phyloP scores from a whole-genome alignment of 192 early-diverging fungal species.

The Coemansia sp. region DNA sequence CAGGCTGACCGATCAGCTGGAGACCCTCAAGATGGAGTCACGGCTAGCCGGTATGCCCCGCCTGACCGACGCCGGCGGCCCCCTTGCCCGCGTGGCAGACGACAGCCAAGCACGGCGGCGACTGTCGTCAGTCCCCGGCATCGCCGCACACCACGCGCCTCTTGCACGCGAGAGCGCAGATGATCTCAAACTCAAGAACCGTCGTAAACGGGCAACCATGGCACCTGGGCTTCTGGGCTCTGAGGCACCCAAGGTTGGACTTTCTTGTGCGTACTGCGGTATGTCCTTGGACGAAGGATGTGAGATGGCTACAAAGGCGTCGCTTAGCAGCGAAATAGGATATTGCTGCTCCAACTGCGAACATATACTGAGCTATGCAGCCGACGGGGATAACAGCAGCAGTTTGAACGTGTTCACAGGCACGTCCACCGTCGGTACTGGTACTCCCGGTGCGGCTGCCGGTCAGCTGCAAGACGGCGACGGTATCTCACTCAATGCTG shows the following conservation, averaged over 20 bases:
- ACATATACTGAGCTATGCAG: conserved; percentile 24
- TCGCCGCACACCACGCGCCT: conserved; percentile 1
- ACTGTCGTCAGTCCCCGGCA: conserved; percentile 27
- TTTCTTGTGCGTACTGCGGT: conserved; percentile 49
- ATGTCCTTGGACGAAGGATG: conserved; percentile 31
- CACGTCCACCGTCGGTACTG: background rate
- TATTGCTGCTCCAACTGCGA: conserved; percentile 56
- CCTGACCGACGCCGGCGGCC: background rate
- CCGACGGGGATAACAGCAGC: conserved; percentile 8
- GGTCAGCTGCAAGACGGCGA: conserved; percentile 14
- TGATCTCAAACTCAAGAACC: conserved; percentile 9
- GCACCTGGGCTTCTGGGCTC: conserved; percentile 24
- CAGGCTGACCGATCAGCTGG: conserved; percentile 48
- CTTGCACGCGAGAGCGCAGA: conserved; percentile 7
- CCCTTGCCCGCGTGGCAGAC: conserved; percentile 4
- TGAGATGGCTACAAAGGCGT: conserved; percentile 27
- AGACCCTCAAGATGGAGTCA: conserved; percentile 44
- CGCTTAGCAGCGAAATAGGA: conserved; percentile 49
- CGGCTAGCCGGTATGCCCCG: conserved; percentile 10
- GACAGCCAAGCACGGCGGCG: conserved; percentile 24
- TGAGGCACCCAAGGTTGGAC: conserved; percentile 5
- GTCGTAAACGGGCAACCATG: conserved; percentile 43
- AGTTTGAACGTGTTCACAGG: background rate
- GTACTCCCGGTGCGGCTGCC: background rate
- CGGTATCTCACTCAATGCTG: conserved; percentile 16